Conservation (phyloP, 2,329 filamentous ascomycete genomes). For the Penicillium polonicum region DNA sequence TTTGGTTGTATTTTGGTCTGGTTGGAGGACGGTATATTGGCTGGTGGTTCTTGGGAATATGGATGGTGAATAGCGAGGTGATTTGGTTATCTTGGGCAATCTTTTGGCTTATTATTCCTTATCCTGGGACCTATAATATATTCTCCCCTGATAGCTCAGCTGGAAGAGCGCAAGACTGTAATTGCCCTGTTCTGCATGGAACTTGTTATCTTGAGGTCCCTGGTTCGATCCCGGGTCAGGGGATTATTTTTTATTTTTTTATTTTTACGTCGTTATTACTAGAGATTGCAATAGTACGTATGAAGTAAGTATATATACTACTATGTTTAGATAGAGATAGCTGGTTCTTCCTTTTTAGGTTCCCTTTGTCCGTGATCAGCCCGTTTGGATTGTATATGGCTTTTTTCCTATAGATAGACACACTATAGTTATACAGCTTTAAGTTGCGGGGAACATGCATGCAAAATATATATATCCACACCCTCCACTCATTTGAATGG, state of each 20-base stretch:
- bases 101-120: not conserved
- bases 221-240: constrained; percentile 7
- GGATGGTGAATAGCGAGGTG: not conserved
- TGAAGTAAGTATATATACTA: too few species aligned
- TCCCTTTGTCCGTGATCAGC: too few species aligned
- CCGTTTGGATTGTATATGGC: too few species aligned
- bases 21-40: not conserved
- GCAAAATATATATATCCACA: not conserved
- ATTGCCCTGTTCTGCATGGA: not conserved
- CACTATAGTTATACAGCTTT: too few species aligned
- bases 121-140: rapidly evolving
- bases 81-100: not conserved
- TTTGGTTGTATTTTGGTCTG: not conserved
- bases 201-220: constrained; percentile 5
- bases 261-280: too few species aligned
- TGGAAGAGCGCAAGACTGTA: constrained; percentile 9
- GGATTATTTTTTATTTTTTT: not conserved
- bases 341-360: too few species aligned
- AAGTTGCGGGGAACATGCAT: too few species aligned
- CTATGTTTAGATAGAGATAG: too few species aligned
- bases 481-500: too few species aligned
- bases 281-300: too few species aligned
- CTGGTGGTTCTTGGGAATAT: not conserved
- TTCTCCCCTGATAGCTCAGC: constrained; percentile 6
- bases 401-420: too few species aligned